Evolutionary conservation across 1,139 yeast species (phyloP).

Genomic region (Pichia sp.): DNA sequence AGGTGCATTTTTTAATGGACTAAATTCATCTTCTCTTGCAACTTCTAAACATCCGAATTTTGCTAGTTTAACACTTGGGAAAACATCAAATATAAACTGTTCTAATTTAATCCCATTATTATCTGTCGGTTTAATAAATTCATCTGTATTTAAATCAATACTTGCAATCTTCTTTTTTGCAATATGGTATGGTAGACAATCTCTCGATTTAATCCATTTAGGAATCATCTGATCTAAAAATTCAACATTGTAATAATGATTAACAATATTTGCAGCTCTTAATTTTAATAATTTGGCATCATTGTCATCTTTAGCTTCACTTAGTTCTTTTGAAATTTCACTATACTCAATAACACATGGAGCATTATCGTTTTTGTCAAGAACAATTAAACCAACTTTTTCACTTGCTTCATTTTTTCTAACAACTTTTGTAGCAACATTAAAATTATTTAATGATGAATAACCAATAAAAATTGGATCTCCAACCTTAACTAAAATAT

Average conservation of each 20-base stretch:
- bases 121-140: slow-evolving; percentile 50
- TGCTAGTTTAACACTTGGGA: slow-evolving; percentile 66
- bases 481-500: slow-evolving; percentile 84
- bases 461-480: slow-evolving; percentile 92
- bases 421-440: slow-evolving; percentile 90
- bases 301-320: slow-evolving; percentile 48
- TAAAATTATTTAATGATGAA: slow-evolving; percentile 58
- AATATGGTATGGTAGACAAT: slow-evolving; percentile 80
- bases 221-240: slow-evolving; percentile 56
- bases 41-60: slow-evolving; percentile 93
- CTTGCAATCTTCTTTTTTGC: slow-evolving; percentile 76
- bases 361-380: slow-evolving; percentile 48
- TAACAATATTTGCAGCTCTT: slow-evolving; percentile 95
- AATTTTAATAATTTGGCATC: slow-evolving; percentile 52
- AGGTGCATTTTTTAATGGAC: slow-evolving; percentile 89
- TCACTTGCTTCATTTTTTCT: slow-evolving; percentile 85
- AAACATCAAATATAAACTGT: slow-evolving; percentile 95
- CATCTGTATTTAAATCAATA: slow-evolving; percentile 43
- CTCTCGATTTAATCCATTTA: slow-evolving; percentile 61
- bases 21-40: slow-evolving; percentile 74
- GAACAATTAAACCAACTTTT: slow-evolving; percentile 86
- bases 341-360: slow-evolving; percentile 96
- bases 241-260: slow-evolving; percentile 85
- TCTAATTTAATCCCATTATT: slow-evolving; percentile 93
- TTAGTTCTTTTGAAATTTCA: slow-evolving; percentile 73